These are phyloP conservation scores for Pycnococcus provasolii DNA, from an alignment of 139 green algal species.

Conservation along the genomic window DNA sequence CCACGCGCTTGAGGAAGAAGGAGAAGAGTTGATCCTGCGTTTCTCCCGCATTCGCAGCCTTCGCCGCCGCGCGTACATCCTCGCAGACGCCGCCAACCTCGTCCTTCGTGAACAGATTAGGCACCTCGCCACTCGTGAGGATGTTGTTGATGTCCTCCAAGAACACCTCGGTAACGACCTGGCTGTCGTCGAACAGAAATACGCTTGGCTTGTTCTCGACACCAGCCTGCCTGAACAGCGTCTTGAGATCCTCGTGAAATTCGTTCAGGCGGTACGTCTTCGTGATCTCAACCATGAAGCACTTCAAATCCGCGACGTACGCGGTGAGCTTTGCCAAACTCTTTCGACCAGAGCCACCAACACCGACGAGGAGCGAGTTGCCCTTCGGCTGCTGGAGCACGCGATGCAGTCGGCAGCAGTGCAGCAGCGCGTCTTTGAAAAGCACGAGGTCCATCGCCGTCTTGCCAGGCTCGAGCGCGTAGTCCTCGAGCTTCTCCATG, in stretches of 20 bases:
- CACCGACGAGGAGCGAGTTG: conserved; percentile 73
- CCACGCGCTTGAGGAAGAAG: conserved; percentile 66
- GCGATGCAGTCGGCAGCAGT: conserved; percentile 68
- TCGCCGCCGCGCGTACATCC: conserved; percentile 52
- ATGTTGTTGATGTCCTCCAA: conserved; percentile 77
- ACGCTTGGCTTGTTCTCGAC: conserved; percentile 52
- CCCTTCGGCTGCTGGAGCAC: conserved; percentile 64
- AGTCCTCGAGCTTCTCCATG: conserved; percentile 66
- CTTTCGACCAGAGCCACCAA: conserved; percentile 71
- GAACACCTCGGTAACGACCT: conserved; percentile 68
- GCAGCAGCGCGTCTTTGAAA: conserved; percentile 67
- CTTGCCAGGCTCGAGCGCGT: conserved; percentile 57
- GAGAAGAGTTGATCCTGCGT: conserved; percentile 53
- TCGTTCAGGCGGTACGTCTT: conserved; percentile 49
- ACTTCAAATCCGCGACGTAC: conserved; percentile 64
- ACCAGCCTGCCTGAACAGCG: conserved; percentile 51
- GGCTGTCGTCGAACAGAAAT: conserved; percentile 72
- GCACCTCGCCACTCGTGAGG: conserved; percentile 55
- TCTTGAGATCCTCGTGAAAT: conserved; percentile 66
- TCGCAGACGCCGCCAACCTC: conserved; percentile 60
- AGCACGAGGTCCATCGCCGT: conserved; percentile 68
- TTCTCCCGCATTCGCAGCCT: conserved; percentile 41
- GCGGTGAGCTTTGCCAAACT: conserved; percentile 58
- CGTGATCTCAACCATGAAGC: conserved; percentile 69
- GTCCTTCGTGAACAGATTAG: conserved; percentile 65